Base-by-base conservation (phyloP, 345 rosid species). In the Dovyalis caffra region DNA sequence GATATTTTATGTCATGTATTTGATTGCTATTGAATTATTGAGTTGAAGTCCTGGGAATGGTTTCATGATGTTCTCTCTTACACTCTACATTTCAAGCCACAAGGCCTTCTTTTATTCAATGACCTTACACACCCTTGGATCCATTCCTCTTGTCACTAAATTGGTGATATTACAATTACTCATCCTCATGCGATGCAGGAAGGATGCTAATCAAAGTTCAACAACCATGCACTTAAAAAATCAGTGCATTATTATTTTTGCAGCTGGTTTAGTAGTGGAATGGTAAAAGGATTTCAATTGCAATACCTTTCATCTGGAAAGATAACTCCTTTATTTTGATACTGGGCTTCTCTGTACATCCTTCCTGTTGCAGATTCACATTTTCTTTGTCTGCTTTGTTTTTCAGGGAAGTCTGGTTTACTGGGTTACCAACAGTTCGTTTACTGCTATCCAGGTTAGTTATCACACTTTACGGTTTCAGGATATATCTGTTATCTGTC, bases 351-450 rank as follows among this genome's bases (percentile, higher is more conserved):
- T 63, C 33, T 20, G 28, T 29, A n/a, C 31, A 6, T 8, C 34
- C 76, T 29, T 58, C 43, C 25, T 33, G 40, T 57, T 20, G 23
- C 64, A 70, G 58, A 53, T 64, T 77, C 66, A 72, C 77, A 57
- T 73, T 58, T 73, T 61, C 56, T 76, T 38, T 77, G 4, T 32
- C 33, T 73, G 53, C 38, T 66, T 82, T 68, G 25, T 77, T 76
- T 89, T 75, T 78, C 85, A 91, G 98, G 99, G 97, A 80, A 91
- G 95, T 82, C 88, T 91, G 74, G 86, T 95, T 37, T 95, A 92
- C 76, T 94, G 99, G 99, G 73, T 87, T 69, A 88, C 99, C 63
- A 95, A 95, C 82, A 83, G 89, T 70, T 90, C 97, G 74, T 71
- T 87, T 70, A 92, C 83, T 82, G 43, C 85, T 45, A 64, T 94